These are phyloP conservation scores for Rickenella mellea DNA, from an alignment of 768 basidiomycete species.

Conservation along the genomic window DNA sequence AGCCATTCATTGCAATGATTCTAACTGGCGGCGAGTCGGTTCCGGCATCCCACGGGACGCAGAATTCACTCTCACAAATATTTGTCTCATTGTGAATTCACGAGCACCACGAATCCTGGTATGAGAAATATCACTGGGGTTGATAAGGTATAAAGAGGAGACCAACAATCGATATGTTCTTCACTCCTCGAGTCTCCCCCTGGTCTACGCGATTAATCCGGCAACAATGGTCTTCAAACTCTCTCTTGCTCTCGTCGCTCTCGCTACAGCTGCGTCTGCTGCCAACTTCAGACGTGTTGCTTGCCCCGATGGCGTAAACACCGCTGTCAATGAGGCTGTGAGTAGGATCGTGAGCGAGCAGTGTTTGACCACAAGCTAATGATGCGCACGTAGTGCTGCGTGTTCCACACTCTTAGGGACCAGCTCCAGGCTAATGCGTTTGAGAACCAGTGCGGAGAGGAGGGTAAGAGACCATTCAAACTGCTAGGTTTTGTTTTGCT, in stretches of 20 bases:
- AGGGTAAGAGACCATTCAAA: neutral
- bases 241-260: constrained; percentile 3
- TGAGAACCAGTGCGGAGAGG: neutral
- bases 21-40: no score
- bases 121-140: no score
- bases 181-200: constrained; percentile 1
- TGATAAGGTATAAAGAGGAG: neutral
- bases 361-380: no score
- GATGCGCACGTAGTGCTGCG: no score
- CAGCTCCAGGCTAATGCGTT: neutral
- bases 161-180: neutral
- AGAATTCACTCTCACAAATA: no score
- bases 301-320: constrained; percentile 8
- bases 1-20: no score
- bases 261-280: constrained; percentile 2
- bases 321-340: constrained; percentile 2
- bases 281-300: constrained; percentile 2
- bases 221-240: constrained; percentile 8
- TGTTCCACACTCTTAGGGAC: neutral
- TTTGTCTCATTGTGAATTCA: no score
- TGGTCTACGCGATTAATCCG: neutral
- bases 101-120: no score
- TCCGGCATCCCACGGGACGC: no score
- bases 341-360: no score
- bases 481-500: neutral